Base-by-base conservation (phyloP, 129 eudicot species). In the Kitagawia praeruptora region DNA sequence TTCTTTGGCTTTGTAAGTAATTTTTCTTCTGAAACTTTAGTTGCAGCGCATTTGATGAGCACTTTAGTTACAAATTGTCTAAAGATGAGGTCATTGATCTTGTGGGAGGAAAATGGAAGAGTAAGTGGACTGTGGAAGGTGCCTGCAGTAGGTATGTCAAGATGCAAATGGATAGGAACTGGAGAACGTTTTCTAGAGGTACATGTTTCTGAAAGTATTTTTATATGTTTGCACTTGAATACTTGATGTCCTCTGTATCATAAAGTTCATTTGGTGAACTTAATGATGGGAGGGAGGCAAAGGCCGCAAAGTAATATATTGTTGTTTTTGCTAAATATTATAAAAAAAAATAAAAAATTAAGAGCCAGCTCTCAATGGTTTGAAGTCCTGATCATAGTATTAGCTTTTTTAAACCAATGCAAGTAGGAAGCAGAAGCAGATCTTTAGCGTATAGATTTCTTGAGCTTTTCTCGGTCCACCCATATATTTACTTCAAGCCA, bases 91-190 rank as follows among this genome's bases (percentile, higher is more conserved):
- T 72, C 64, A 94, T 86, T 42, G 78, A 77, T 53, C 85, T 95
- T 48, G 46, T 74, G 16, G 80, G 77, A 53, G 91, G 81, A 34
- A 92, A 90, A 81, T 90, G 88, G 89, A 90, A 79, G 70, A 92
- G 89, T 79, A 87, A 84, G 63, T 90, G 95, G 95, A 84, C 91
- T 21, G 96, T 92, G 53, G 81, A 80, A 82, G 83, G 78, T 70
- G 75, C n/a, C n/a, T n/a, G n/a, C n/a, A n/a, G n/a, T n/a, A n/a
- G n/a, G n/a, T n/a, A n/a, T n/a, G n/a, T n/a, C 85, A 12, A 90
- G 80, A 58, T 89, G 90, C 89, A 82, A 82, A 80, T 95, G 97
- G 99, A 76, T 84, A 66, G 95, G 96, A 74, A 92, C 97, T 23
- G 93, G 85, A 78, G 85, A 80, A 75, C 79, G 85, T 77, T 21